A percentile compares a stretch with the other conserved stretches of the same genome.
Evolutionary conservation across 805 yeast genomes (phyloP).

Genomic region (Teunomyces stri): DNA sequence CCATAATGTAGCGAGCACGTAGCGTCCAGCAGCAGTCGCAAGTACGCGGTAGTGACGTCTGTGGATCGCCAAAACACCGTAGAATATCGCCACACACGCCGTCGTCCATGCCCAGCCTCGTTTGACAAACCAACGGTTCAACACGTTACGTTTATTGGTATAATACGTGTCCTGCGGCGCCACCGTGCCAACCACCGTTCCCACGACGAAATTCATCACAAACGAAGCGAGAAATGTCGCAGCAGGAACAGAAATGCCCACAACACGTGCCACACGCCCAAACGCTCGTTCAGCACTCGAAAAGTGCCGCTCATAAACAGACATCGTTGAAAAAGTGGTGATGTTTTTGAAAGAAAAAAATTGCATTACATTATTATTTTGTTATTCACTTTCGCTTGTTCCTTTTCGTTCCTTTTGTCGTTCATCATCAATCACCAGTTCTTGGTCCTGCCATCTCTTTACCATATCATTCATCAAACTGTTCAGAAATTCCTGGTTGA

Average conservation of each 20-base stretch:
- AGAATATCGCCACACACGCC: slow-evolving; percentile 25
- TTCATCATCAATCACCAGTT: not conserved
- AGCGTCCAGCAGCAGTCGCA: slow-evolving; percentile 37
- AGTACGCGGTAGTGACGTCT: not conserved
- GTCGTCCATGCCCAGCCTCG: slow-evolving; percentile 93
- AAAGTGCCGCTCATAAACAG: slow-evolving; percentile 11
- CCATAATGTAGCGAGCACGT: slow-evolving; percentile 61
- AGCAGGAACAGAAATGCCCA: slow-evolving; percentile 21
- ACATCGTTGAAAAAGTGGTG: not conserved
- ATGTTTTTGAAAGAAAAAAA: too few relatives aligned
- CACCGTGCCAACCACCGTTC: slow-evolving; percentile 47
- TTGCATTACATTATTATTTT: too few relatives aligned
- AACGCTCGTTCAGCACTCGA: not conserved
- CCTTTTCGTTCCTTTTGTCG: not conserved
- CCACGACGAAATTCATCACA: slow-evolving; percentile 43
- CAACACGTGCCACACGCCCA: not conserved
- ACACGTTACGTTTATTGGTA: slow-evolving; percentile 62
- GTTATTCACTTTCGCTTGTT: too few relatives aligned
- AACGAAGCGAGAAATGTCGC: slow-evolving; percentile 32
- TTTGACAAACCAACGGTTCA: slow-evolving; percentile 78
- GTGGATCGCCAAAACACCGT: slow-evolving; percentile 12
- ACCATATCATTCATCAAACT: slow-evolving; percentile 75
- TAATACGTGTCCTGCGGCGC: slow-evolving; percentile 51
- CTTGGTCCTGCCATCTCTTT: slow-evolving; percentile 54
- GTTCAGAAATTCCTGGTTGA: slow-evolving; percentile 56